Conservation (phyloP, 1,284 basidiomycete genomes). For the Puccinia horiana region DNA sequence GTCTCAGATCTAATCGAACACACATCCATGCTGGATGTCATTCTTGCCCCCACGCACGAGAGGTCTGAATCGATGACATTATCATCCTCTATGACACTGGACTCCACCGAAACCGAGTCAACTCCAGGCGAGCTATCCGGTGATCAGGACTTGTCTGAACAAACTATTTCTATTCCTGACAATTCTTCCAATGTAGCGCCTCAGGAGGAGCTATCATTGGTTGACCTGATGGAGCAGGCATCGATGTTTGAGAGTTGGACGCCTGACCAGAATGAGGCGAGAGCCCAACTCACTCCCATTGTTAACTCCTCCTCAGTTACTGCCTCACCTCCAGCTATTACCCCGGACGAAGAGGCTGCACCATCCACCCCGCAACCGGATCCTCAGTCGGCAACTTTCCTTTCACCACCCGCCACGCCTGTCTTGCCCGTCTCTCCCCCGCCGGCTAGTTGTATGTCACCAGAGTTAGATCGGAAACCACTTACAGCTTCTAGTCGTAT, state of each 20-base stretch:
- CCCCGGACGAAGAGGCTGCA: not conserved
- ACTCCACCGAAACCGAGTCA: not conserved
- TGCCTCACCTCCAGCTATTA: not conserved
- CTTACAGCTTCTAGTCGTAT: not conserved
- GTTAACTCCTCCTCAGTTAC: not conserved
- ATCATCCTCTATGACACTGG: not conserved
- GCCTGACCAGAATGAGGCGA: constrained; percentile 4
- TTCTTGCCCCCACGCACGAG: constrained; percentile 14
- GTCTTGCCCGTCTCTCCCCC: not conserved
- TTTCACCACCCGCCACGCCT: constrained; percentile 1
- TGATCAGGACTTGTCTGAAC: not conserved
- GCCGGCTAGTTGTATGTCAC: not conserved
- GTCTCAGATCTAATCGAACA: constrained; percentile 46
- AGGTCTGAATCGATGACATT: not conserved
- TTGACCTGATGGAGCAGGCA: constrained; percentile 41
- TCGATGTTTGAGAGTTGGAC: constrained; percentile 46
- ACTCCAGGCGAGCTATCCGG: not conserved
- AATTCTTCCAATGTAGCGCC: not conserved
- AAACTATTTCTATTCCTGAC: not conserved
- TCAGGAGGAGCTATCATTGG: constrained; percentile 31
- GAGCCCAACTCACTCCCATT: not conserved
- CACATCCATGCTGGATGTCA: constrained; percentile 39
- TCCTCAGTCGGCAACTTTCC: not conserved
- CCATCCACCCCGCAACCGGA: not conserved
- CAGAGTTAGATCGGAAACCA: not conserved